A percentile compares a stretch with the other conserved stretches of the same genome.
phyloP scores from a whole-genome alignment of 2,329 filamentous ascomycete genomes.

The Pseudogymnoascus sp. region DNA sequence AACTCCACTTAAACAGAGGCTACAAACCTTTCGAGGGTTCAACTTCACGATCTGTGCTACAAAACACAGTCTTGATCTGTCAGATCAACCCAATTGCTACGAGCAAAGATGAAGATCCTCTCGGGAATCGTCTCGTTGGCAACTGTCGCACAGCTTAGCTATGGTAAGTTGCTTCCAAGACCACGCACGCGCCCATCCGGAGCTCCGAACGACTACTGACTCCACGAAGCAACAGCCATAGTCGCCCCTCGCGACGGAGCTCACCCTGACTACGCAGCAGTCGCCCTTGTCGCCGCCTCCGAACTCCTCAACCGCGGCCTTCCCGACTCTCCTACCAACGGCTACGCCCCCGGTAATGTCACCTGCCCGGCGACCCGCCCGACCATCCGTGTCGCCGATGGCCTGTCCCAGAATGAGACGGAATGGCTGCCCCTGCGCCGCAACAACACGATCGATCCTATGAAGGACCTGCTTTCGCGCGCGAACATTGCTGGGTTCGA shows the following conservation, averaged over 20 bases:
- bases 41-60: not conserved
- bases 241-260: not conserved
- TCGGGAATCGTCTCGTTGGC: not conserved
- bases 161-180: not conserved
- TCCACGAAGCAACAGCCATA: not conserved
- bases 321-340: conserved; percentile 41
- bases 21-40: not conserved
- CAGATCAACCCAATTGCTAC: not conserved
- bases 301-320: conserved; percentile 23
- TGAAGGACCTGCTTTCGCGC: conserved; percentile 64
- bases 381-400: conserved; percentile 54
- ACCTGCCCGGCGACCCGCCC: conserved; percentile 65
- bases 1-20: not conserved
- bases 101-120: not conserved
- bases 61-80: not conserved
- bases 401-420: conserved; percentile 61
- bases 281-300: conserved; percentile 19
- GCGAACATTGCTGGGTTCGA: conserved; percentile 74
- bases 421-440: conserved; percentile 68
- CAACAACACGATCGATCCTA: conserved; percentile 65
- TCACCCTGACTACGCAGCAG: conserved; percentile 17
- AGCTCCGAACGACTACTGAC: not conserved
- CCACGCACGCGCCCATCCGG: not conserved
- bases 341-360: conserved; percentile 64
- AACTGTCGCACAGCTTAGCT: not conserved